These are phyloP conservation scores for Malus domestica DNA, from an alignment of 306 rosid species.

Conservation along the genomic window DNA sequence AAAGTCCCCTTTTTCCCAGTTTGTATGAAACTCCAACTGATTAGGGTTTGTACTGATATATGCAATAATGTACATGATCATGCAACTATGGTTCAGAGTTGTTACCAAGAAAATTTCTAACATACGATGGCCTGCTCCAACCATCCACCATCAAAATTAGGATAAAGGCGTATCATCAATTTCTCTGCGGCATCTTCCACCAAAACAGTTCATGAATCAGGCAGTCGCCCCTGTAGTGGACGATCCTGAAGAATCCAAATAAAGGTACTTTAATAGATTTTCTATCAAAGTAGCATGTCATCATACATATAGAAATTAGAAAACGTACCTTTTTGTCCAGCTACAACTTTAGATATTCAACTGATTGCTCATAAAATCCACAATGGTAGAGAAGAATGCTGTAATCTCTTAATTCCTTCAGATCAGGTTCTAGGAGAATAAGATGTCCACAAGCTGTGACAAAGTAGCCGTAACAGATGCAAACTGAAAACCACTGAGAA, in stretches of 20 bases:
- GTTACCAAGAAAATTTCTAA: slow-evolving; percentile 53
- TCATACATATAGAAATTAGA: not conserved
- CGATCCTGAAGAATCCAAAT: slow-evolving; percentile 34
- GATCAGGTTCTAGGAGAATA: too few relatives aligned
- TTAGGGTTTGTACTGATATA: not conserved
- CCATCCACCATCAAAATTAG: slow-evolving; percentile 78
- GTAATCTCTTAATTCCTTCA: too few relatives aligned
- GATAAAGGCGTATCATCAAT: slow-evolving; percentile 58
- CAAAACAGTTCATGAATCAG: not conserved
- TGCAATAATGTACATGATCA: not conserved
- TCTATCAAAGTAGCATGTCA: not conserved
- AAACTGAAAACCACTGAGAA: slow-evolving; percentile 60
- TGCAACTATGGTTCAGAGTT: slow-evolving; percentile 78
- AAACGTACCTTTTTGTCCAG: slow-evolving; percentile 46
- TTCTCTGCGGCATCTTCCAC: slow-evolving; percentile 71
- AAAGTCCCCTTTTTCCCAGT: not conserved
- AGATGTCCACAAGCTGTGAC: slow-evolving; percentile 78
- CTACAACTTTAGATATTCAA: slow-evolving; percentile 48
- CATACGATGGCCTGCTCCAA: slow-evolving; percentile 50
- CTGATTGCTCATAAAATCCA: slow-evolving; percentile 68
- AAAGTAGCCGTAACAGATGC: slow-evolving; percentile 91
- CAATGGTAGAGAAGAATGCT: slow-evolving; percentile 71
- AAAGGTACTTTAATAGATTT: not conserved
- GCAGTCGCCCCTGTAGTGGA: slow-evolving; percentile 17
- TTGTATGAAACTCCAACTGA: not conserved